Percentiles rank a stretch among this genome's conserved stretches.
Conservation (phyloP, 345 rosid species). For the Arabis alpina region DNA sequence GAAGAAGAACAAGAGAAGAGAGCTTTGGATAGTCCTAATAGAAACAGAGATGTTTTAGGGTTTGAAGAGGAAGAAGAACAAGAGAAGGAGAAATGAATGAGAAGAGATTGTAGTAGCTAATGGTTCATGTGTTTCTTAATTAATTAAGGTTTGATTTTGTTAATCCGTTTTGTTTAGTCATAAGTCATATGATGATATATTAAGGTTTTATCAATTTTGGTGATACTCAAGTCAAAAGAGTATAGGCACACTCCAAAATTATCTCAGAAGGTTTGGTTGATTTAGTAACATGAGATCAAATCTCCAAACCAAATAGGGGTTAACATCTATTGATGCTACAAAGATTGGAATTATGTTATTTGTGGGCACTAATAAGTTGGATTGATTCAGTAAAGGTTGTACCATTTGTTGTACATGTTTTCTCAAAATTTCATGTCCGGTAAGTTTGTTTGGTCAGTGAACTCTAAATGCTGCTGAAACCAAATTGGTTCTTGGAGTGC, state of each 20-base stretch:
- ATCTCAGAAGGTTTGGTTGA: background rate
- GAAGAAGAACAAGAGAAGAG: slow-evolving; percentile 68
- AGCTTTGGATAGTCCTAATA: slow-evolving; percentile 67
- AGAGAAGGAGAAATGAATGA: slow-evolving; percentile 24
- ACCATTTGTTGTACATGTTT: background rate
- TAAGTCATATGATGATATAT: background rate
- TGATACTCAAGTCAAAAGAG: background rate
- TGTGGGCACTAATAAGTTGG: slow-evolving; percentile 5
- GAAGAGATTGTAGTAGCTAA: slow-evolving; percentile 16
- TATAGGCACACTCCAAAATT: no score
- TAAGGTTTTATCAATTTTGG: slow-evolving; percentile 11
- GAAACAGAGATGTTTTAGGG: slow-evolving; percentile 26
- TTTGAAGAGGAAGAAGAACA: slow-evolving; percentile 42
- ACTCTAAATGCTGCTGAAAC: background rate
- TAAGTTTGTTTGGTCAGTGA: background rate
- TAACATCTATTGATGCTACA: background rate
- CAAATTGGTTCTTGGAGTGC: background rate
- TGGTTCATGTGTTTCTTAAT: slow-evolving; percentile 24
- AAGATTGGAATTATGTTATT: background rate
- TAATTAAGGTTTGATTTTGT: background rate
- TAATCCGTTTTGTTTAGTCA: slow-evolving; percentile 4
- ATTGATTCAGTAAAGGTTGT: background rate
- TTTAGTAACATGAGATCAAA: background rate
- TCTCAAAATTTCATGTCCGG: background rate
- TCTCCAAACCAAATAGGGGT: background rate